Percentiles rank a stretch among this genome's conserved stretches.
These are phyloP conservation scores for Trypanosoma lewisi DNA, from an alignment of 208 protist species.

Conservation along the genomic window DNA sequence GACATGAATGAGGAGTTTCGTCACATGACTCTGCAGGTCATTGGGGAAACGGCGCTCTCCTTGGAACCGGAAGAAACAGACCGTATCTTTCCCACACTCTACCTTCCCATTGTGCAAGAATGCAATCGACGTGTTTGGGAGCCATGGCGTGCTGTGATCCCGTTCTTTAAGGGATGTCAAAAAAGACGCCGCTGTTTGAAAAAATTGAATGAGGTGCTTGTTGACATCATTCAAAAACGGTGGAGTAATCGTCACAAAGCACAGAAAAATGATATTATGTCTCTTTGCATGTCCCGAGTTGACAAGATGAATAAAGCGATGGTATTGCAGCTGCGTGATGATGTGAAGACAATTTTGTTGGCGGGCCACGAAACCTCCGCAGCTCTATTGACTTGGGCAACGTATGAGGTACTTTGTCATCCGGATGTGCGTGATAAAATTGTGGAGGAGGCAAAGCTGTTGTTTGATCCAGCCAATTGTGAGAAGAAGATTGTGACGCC, in stretches of 20 bases:
- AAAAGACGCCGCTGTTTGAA: conserved; percentile 67
- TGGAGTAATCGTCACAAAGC: conserved; percentile 53
- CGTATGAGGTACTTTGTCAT: conserved; percentile 81
- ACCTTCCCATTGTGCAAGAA: conserved; percentile 90
- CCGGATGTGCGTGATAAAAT: conserved; percentile 57
- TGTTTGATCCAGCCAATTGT: conserved; percentile 77
- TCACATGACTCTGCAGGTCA: conserved; percentile 90
- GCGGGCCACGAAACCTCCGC: conserved; percentile 89
- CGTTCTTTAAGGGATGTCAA: conserved; percentile 65
- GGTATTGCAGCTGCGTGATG: conserved; percentile 74
- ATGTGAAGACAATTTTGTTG: conserved; percentile 90
- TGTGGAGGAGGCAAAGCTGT: conserved; percentile 50
- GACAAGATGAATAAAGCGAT: conserved; percentile 46
- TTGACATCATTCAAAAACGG: conserved; percentile 65
- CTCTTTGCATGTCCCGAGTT: conserved; percentile 85
- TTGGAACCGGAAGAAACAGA: conserved; percentile 82
- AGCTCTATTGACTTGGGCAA: conserved; percentile 86
- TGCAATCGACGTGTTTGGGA: conserved; percentile 88
- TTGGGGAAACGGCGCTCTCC: conserved; percentile 80
- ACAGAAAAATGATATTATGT: conserved; percentile 64
- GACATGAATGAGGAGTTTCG: conserved; percentile 89
- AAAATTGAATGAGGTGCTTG: conserved; percentile 70
- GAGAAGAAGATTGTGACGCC: conserved; percentile 48
- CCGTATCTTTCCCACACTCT: conserved; percentile 84
- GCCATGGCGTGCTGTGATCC: conserved; percentile 84